Conservation (phyloP, 2,329 filamentous ascomycete genomes). For the Mycogone perniciosa region DNA sequence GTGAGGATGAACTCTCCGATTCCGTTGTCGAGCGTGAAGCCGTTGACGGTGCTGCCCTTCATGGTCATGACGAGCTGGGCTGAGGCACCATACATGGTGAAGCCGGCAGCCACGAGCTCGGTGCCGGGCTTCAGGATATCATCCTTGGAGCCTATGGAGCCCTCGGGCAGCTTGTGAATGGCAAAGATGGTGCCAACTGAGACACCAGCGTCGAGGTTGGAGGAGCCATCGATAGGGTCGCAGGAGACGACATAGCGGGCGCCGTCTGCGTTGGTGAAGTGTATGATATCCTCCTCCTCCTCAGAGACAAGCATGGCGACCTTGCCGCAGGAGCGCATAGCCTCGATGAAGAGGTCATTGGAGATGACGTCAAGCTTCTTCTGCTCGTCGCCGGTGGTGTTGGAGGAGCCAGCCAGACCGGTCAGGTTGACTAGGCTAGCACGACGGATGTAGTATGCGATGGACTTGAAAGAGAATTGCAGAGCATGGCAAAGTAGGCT, state of each 20-base stretch:
- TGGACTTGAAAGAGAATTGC: constrained; percentile 99
- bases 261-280: constrained; percentile 69
- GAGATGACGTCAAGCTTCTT: constrained; percentile 99
- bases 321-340: constrained; percentile 88
- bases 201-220: constrained; percentile 95
- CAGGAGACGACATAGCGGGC: constrained; percentile 92
- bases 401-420: constrained; percentile 88
- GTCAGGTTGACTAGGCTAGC: constrained; percentile 93
- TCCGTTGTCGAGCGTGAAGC: constrained; percentile 94
- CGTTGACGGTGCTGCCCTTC: constrained; percentile 86
- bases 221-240: constrained; percentile 96
- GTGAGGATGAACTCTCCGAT: constrained; percentile 98
- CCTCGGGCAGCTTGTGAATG: constrained; percentile 82
- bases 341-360: constrained; percentile 94
- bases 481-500: constrained; percentile 95
- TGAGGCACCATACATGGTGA: constrained; percentile 99
- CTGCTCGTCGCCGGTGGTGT: constrained; percentile 94
- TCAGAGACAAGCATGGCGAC: constrained; percentile 93
- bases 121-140: constrained; percentile 86
- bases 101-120: constrained; percentile 89
- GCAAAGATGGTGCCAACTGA: constrained; percentile 97
- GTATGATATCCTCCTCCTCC: constrained; percentile 89
- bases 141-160: constrained; percentile 66
- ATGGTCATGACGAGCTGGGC: constrained; percentile 96
- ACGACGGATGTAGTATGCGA: constrained; percentile 97